phyloP scores from a whole-genome alignment of 2,329 filamentous ascomycete species.

The Scedosporium apiospermum region DNA sequence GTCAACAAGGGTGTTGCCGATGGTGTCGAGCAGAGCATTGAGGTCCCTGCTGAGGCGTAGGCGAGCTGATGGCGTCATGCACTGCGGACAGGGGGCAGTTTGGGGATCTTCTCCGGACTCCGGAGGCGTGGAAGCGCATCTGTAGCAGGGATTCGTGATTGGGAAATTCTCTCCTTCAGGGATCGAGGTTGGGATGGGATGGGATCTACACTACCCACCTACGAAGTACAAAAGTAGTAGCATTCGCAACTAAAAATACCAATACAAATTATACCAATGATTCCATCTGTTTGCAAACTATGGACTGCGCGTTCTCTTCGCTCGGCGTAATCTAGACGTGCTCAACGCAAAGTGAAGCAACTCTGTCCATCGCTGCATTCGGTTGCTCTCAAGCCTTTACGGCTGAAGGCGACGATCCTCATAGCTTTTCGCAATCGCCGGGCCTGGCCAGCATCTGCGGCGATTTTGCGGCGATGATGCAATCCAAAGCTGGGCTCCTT shows the following conservation, averaged over 20 bases:
- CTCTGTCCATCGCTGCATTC: too few relatives aligned
- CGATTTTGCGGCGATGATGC: neutral
- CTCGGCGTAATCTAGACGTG: too few relatives aligned
- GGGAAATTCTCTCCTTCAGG: neutral
- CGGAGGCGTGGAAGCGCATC: neutral
- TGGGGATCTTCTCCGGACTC: neutral
- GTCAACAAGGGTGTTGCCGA: conserved; percentile 70
- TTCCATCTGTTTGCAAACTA: too few relatives aligned
- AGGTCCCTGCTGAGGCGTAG: conserved; percentile 27
- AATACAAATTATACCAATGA: too few relatives aligned
- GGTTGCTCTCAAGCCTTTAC: neutral
- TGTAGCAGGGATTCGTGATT: neutral
- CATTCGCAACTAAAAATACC: too few relatives aligned
- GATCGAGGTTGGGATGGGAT: too few relatives aligned
- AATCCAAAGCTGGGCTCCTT: neutral
- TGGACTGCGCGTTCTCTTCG: too few relatives aligned
- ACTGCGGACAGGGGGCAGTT: neutral
- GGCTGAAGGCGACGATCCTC: neutral
- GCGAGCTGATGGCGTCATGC: neutral
- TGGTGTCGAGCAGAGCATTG: conserved; percentile 46
- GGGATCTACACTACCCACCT: too few relatives aligned
- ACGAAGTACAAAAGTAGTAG: too few relatives aligned
- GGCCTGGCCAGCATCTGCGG: neutral
- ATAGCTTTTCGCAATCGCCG: neutral
- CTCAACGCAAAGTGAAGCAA: too few relatives aligned